Percentiles rank a stretch among this genome's conserved stretches.
Conservation (phyloP, 768 basidiomycete species). For the Daedaleopsis nitida region DNA sequence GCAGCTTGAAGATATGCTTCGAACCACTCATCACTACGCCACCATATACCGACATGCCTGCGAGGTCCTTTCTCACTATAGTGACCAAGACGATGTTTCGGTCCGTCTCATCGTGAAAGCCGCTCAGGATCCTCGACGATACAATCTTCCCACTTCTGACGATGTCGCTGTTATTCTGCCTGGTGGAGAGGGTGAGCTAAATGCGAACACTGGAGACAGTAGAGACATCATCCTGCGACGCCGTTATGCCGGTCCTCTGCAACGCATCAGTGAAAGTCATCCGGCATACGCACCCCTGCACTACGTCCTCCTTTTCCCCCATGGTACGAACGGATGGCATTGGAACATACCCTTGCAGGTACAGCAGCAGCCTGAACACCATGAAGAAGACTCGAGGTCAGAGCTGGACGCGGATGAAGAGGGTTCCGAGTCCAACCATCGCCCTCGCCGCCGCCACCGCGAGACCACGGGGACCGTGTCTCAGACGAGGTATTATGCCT, state of each 20-base stretch:
- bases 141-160: slow-evolving; percentile 46
- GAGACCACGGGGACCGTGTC: too few relatives aligned
- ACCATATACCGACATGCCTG: slow-evolving; percentile 14
- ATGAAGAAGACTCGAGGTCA: too few relatives aligned
- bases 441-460: too few relatives aligned
- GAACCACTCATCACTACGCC: slow-evolving; percentile 2
- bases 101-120: not conserved
- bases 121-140: slow-evolving; percentile 33
- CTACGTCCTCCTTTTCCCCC: slow-evolving; percentile 48
- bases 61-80: slow-evolving; percentile 6
- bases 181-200: too few relatives aligned
- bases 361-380: too few relatives aligned
- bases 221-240: too few relatives aligned
- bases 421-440: slow-evolving; percentile 25
- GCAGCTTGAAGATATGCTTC: slow-evolving; percentile 16
- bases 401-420: too few relatives aligned
- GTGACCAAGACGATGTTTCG: not conserved
- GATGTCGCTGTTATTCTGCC: not conserved
- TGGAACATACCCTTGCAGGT: too few relatives aligned
- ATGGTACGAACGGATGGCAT: slow-evolving; percentile 43
- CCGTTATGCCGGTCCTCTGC: slow-evolving; percentile 21
- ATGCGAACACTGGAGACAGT: too few relatives aligned
- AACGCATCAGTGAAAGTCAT: slow-evolving; percentile 37
- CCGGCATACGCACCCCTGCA: slow-evolving; percentile 41
- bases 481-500: slow-evolving; percentile 34